Base-by-base conservation (phyloP, 208 protist genomes). In the Trichomonas vaginalis region DNA sequence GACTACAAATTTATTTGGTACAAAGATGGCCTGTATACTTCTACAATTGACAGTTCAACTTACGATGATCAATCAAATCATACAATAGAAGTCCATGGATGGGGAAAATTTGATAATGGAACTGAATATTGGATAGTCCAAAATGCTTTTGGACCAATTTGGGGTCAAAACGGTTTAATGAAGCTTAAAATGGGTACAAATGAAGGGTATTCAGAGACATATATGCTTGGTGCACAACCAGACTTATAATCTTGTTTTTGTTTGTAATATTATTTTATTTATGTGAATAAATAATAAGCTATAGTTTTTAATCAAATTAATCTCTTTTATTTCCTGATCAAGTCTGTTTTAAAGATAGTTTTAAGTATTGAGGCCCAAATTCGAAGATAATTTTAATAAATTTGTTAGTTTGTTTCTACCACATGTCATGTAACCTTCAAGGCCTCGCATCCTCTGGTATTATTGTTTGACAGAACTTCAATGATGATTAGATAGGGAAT, bases 141-240 rank as follows among this genome's bases (percentile, higher is more conserved):
- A 51, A 92, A 92, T 51, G 40, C 42, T 35, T 92, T 48, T 92
- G 86, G 86, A 17, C 12, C 40, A 51, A 42, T 48, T 39, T 92
- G 86, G 86, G 86, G 86, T 48, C 40, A 92, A 51, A 92, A 92
- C 23, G 86, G 86, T 39, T 48, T 42, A 51, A 92, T 92, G 86
- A 92, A 45, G 37, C 42, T 92, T 35, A 35, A n/a, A 51, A 92
- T 92, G 86, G 86, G 86, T 15, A 51, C 86, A 39, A 92, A 92
- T 51, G 86, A 92, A 51, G 86, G 86, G 6, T 92, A 48, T 9
- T 35, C 51, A 12, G 86, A 92, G 37, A 51, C 27, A 21, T 92
- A 48, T n/a, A 48, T 92, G 39, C 45, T 48, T 92, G 86, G 15
- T 32, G 86, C 86, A 92, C 40, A 92, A 32, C 86, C 86, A 51